Evolutionary conservation across 441 rosid species (phyloP), one percentile per base, ranked within the genome.

Genomic region (Euphorbia schlechtendalii): DNA sequence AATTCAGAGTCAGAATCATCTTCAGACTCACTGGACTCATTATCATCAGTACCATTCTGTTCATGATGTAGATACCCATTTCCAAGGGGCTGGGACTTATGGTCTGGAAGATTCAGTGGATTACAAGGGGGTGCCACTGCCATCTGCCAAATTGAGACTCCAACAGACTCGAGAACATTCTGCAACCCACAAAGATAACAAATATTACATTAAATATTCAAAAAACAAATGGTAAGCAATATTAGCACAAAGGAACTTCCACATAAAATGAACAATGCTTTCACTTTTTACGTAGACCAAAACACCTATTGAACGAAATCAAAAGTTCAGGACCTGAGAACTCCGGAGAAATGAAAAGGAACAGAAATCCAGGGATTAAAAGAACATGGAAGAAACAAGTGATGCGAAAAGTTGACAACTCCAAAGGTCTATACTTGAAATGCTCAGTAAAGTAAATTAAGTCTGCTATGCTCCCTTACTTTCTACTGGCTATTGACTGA

Each of bases 111-210:
- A 52, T 20, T 10, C 14, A 49, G 74, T 5, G 24, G 25, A 71
- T 69, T 55, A 59, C 41, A 49, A 52, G 60, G 24, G 1, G 92
- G 96, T 12, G 91, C 80, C 40, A 85, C 77, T 46, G 96, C 92
- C 84, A 91, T 87, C 75, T 91, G 97, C 98, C 98, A 94, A 70
- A 94, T 89, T 48, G 98, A 85, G 53, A 85, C 84, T 56, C 90
- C 98, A 72, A 77, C 84, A 9, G 96, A 80, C 66, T 86, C 85
- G 55, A 94, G 70, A 30, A 84, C 91, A 77, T 77, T 81, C 98
- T 91, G 85, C 71, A 73, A 54, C 69, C 59, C 58, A 59, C 63
- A 69, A 10, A 71, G 73, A 65, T 56, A 53, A 25, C 18, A 25
- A 5, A 36, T 2, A 22, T 14, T 1, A 59, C 24, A 43, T 43